A percentile compares a stretch with the other conserved stretches of the same genome.
Conservation (phyloP, 2,329 filamentous ascomycete genomes). For the Fusarium pseudograminearum region DNA sequence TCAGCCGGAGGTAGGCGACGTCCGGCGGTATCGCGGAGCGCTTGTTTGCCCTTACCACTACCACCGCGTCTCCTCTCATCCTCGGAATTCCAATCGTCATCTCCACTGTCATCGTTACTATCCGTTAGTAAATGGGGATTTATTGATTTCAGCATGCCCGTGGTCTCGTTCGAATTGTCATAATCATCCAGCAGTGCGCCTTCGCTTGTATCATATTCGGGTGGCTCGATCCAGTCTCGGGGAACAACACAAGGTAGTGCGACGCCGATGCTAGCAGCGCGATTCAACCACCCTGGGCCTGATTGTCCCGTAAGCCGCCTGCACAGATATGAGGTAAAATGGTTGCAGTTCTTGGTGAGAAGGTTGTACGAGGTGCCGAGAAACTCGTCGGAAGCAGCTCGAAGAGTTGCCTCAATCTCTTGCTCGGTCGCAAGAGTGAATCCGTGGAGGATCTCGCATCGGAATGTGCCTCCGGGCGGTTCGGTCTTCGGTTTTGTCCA, state of each 20-base stretch:
- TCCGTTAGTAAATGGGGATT: slow-evolving; percentile 50
- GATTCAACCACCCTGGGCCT: slow-evolving; percentile 82
- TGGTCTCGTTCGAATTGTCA: slow-evolving; percentile 64
- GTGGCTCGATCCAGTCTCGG: slow-evolving; percentile 82
- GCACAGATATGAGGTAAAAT: slow-evolving; percentile 84
- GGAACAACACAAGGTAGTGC: slow-evolving; percentile 86
- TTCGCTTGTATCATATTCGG: slow-evolving; percentile 79
- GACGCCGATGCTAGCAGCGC: slow-evolving; percentile 85
- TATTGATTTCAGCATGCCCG: slow-evolving; percentile 67
- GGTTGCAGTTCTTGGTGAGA: slow-evolving; percentile 87
- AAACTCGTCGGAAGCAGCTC: slow-evolving; percentile 76
- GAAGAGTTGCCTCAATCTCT: slow-evolving; percentile 79
- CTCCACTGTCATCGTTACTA: slow-evolving; percentile 45
- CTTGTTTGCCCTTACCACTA: slow-evolving; percentile 59
- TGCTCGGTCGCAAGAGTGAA: slow-evolving; percentile 76
- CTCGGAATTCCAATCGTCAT: slow-evolving; percentile 60
- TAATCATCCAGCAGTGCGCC: slow-evolving; percentile 74
- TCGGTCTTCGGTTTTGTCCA: slow-evolving; percentile 79
- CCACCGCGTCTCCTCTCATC: slow-evolving; percentile 57
- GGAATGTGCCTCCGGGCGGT: slow-evolving; percentile 83
- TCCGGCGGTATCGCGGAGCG: slow-evolving; percentile 63
- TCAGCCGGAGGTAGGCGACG: slow-evolving; percentile 65
- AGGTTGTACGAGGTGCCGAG: slow-evolving; percentile 83
- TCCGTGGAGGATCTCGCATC: slow-evolving; percentile 80
- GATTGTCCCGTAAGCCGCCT: slow-evolving; percentile 76